A percentile compares a stretch with the other conserved stretches of the same genome.
Evolutionary conservation across 306 rosid species (phyloP).

Genomic region (Cicer cuneatum): DNA sequence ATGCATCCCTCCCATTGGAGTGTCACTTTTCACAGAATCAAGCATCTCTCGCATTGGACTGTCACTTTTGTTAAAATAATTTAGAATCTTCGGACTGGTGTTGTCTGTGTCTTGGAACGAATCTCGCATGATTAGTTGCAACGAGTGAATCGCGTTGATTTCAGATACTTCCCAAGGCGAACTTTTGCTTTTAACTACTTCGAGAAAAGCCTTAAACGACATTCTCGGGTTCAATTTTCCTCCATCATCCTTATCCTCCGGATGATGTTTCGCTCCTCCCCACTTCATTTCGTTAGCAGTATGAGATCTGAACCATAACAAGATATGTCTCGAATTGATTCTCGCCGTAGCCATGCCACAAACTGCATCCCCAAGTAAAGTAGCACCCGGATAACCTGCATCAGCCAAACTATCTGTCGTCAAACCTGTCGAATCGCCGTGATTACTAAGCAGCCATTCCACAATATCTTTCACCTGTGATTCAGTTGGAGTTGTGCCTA

Average conservation of each 20-base stretch:
- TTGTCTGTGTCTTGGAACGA: constrained; percentile 55
- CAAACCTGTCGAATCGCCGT: constrained; percentile 79
- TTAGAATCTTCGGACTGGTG: constrained; percentile 47
- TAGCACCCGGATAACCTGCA: constrained; percentile 81
- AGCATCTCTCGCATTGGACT: constrained; percentile 45
- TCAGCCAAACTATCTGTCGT: constrained; percentile 80
- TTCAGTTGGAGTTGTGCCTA: constrained; percentile 86
- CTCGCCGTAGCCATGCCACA: constrained; percentile 81
- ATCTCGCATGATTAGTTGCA: constrained; percentile 78
- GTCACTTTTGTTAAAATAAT: constrained; percentile 40
- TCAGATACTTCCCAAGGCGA: constrained; percentile 82
- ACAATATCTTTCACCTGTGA: constrained; percentile 72
- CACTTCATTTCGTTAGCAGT: constrained; percentile 72
- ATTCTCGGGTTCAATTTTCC: constrained; percentile 79
- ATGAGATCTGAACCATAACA: constrained; percentile 91
- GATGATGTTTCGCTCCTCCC: constrained; percentile 92
- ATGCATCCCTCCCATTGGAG: constrained; percentile 47
- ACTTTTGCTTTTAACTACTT: constrained; percentile 74
- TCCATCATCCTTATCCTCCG: constrained; percentile 72
- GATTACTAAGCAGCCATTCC: constrained; percentile 66
- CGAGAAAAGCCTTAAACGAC: constrained; percentile 79
- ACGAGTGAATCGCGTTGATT: constrained; percentile 80
- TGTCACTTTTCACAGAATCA: constrained; percentile 49
- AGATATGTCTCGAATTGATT: constrained; percentile 64
- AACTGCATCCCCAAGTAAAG: constrained; percentile 69